Evolutionary conservation across 139 green algal species (phyloP).

Genomic region (Limnomonas spitsbergensis): DNA sequence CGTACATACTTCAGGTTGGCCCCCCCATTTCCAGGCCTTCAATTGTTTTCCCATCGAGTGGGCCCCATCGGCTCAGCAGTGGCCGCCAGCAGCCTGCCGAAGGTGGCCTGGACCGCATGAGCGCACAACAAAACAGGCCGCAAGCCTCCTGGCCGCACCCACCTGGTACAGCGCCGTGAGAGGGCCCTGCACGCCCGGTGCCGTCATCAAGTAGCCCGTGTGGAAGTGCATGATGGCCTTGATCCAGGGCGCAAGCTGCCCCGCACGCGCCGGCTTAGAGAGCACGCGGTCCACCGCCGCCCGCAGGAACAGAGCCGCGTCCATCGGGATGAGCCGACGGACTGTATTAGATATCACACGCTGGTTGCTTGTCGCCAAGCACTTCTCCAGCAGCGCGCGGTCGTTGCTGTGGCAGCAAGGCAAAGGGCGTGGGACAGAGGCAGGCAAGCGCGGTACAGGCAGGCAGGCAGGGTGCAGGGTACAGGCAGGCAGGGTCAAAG

Average conservation of each 20-base stretch:
- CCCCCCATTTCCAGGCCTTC: too few species aligned
- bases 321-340: constrained; percentile 47
- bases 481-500: too few species aligned
- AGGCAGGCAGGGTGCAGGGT: background rate
- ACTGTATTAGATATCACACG: constrained; percentile 63
- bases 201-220: constrained; percentile 68
- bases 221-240: constrained; percentile 63
- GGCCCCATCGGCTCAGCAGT: too few species aligned
- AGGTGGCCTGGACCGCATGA: too few species aligned
- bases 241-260: constrained; percentile 66
- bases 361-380: constrained; percentile 41
- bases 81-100: too few species aligned
- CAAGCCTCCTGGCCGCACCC: too few species aligned
- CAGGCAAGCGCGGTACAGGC: background rate
- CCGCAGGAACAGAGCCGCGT: constrained; percentile 54
- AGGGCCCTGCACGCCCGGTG: constrained; percentile 39
- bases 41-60: too few species aligned
- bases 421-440: background rate
- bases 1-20: too few species aligned
- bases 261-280: constrained; percentile 45
- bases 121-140: too few species aligned
- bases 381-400: constrained; percentile 59
- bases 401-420: constrained; percentile 52
- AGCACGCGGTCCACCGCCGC: constrained; percentile 58
- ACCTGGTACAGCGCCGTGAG: constrained; percentile 26